Percentiles rank a stretch among this genome's conserved stretches.
Evolutionary conservation across 345 rosid genomes (phyloP).

Genomic region (Kernera saxatilis): DNA sequence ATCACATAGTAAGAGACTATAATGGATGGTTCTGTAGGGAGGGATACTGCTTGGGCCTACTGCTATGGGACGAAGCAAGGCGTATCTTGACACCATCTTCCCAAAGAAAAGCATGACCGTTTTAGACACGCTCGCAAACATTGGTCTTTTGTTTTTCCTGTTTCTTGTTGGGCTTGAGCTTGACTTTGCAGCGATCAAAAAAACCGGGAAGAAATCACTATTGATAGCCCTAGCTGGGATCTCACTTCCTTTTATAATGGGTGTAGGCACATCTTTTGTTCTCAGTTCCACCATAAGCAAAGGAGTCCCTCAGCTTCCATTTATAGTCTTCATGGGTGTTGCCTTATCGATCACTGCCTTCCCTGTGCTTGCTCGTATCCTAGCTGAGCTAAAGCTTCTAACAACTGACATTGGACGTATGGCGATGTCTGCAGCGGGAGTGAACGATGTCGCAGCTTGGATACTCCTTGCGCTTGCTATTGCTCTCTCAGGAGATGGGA

Average conservation of each 20-base stretch:
- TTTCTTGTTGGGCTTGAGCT: conserved; percentile 67
- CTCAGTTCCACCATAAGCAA: conserved; percentile 33
- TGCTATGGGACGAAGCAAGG: conserved; percentile 46
- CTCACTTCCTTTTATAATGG: conserved; percentile 49
- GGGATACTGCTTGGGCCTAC: conserved; percentile 61
- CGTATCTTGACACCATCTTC: conserved; percentile 38
- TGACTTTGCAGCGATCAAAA: conserved; percentile 38
- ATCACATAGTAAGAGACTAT: conserved; percentile 1
- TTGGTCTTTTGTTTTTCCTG: conserved; percentile 59
- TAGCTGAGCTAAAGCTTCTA: conserved; percentile 49
- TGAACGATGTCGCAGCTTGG: conserved; percentile 51
- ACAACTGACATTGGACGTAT: conserved; percentile 47
- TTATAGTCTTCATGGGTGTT: conserved; percentile 47
- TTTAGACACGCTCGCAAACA: conserved; percentile 49
- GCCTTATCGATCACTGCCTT: conserved; percentile 52
- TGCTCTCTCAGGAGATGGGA: conserved; percentile 39
- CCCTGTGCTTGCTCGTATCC: conserved; percentile 49
- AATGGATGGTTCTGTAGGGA: conserved; percentile 29
- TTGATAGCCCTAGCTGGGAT: conserved; percentile 52
- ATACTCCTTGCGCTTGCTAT: conserved; percentile 44
- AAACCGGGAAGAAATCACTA: conserved; percentile 38
- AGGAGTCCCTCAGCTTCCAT: conserved; percentile 31
- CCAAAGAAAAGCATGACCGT: conserved; percentile 47
- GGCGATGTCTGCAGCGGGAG: conserved; percentile 51
- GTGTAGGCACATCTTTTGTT: conserved; percentile 39